Evolutionary conservation across 2,329 filamentous ascomycete genomes (phyloP).

Genomic region (Aureobasidium sp.): DNA sequence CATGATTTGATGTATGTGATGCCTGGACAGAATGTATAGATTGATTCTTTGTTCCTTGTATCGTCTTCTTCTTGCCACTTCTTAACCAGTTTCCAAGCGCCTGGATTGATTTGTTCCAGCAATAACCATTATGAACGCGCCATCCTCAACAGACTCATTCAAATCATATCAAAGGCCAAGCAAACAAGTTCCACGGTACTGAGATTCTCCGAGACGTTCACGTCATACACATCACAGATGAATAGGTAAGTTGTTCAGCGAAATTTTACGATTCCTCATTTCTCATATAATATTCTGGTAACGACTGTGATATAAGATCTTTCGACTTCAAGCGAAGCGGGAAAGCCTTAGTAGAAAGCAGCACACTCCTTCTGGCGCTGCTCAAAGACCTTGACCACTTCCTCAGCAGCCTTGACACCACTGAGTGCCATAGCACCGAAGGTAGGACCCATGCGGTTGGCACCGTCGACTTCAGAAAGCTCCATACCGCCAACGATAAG

Average conservation of each 20-base stretch:
- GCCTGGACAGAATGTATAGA: not conserved
- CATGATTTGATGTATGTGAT: not conserved
- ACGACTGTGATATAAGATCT: not conserved
- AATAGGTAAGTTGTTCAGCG: not conserved
- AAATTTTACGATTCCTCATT: no score
- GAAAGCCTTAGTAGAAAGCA: not conserved
- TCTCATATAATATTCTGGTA: not conserved
- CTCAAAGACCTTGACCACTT: slow-evolving; percentile 70
- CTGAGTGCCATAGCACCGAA: slow-evolving; percentile 84
- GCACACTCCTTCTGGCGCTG: slow-evolving; percentile 66
- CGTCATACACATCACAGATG: not conserved
- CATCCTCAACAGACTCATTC: not conserved
- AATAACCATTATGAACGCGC: not conserved
- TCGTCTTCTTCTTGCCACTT: no score
- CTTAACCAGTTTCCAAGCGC: no score
- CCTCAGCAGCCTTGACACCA: slow-evolving; percentile 86
- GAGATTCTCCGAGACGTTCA: no score
- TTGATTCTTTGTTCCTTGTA: not conserved
- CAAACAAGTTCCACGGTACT: no score
- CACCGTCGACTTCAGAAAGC: slow-evolving; percentile 75
- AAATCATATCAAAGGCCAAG: no score
- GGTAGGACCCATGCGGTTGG: slow-evolving; percentile 84
- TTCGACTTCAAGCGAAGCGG: not conserved
- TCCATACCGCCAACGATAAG: slow-evolving; percentile 93
- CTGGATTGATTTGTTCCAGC: no score